phyloP scores from a whole-genome alignment of 2,329 filamentous ascomycete genomes.

The Bipolaris zeicola region DNA sequence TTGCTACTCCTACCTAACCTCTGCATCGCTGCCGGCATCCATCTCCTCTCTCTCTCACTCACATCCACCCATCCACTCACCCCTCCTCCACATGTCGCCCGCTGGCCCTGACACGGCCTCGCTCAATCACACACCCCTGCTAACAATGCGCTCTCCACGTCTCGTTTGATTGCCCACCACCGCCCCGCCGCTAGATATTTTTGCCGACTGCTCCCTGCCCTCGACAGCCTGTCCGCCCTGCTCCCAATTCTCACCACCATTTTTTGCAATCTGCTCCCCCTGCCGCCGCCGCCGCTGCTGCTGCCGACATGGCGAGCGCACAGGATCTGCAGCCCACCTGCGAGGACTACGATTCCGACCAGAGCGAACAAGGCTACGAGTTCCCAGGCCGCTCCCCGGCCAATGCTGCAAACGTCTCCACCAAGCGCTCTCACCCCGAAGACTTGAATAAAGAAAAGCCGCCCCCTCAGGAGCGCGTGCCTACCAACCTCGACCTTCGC shows the following conservation, averaged over 20 bases:
- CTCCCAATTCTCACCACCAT: slow-evolving; percentile 10
- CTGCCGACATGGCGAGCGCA: slow-evolving; percentile 30
- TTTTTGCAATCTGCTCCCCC: background rate
- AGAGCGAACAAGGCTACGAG: slow-evolving; percentile 34
- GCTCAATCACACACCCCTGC: slow-evolving; percentile 4
- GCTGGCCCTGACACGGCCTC: slow-evolving; percentile 22
- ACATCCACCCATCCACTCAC: slow-evolving; percentile 3
- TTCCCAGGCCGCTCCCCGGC: slow-evolving; percentile 52
- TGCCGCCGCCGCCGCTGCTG: background rate
- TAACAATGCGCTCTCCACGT: slow-evolving; percentile 21
- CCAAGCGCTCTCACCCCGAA: slow-evolving; percentile 53
- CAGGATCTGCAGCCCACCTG: slow-evolving; percentile 28
- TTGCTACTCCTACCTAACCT: background rate
- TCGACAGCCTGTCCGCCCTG: slow-evolving; percentile 11
- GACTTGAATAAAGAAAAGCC: slow-evolving; percentile 43
- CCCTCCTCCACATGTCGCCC: background rate
- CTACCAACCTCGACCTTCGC: slow-evolving; percentile 53
- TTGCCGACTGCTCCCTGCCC: slow-evolving; percentile 17
- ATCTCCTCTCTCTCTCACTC: background rate
- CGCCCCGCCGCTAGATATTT: slow-evolving; percentile 31
- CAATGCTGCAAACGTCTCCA: slow-evolving; percentile 58
- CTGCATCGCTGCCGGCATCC: background rate
- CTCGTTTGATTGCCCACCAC: slow-evolving; percentile 23
- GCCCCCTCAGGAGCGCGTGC: slow-evolving; percentile 29
- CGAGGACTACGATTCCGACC: slow-evolving; percentile 53